phyloP scores from a whole-genome alignment of 208 protist species.

The Herpetomonas tarakana region DNA sequence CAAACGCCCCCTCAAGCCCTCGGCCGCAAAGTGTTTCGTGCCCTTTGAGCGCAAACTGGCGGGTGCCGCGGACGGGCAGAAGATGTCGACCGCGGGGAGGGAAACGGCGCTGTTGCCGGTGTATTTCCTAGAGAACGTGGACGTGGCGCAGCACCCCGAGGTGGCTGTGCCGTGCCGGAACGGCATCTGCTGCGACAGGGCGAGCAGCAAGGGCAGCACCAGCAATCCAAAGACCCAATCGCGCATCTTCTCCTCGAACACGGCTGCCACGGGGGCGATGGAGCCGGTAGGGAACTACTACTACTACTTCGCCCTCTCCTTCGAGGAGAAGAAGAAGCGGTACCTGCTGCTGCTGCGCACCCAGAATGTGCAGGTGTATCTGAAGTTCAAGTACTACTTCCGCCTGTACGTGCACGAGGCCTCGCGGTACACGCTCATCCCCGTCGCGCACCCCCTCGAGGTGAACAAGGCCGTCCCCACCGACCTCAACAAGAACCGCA shows the following conservation, averaged over 20 bases:
- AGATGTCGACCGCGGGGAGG: background rate
- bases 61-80: background rate
- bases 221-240: background rate
- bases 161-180: constrained; percentile 22
- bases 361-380: constrained; percentile 23
- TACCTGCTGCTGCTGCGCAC: constrained; percentile 56
- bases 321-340: constrained; percentile 40
- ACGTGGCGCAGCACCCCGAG: constrained; percentile 33
- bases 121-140: constrained; percentile 48
- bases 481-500: constrained; percentile 5
- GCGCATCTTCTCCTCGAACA: background rate
- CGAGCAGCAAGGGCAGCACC: constrained; percentile 3
- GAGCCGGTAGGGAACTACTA: background rate
- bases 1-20: constrained; percentile 2
- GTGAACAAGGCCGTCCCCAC: constrained; percentile 12
- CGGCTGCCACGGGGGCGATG: background rate
- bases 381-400: constrained; percentile 36
- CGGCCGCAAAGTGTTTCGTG: constrained; percentile 30
- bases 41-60: constrained; percentile 22
- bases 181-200: constrained; percentile 26
- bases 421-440: constrained; percentile 34
- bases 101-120: constrained; percentile 39
- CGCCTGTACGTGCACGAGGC: constrained; percentile 50
- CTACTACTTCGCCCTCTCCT: constrained; percentile 64
- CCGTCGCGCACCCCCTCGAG: constrained; percentile 20